Percentiles rank a stretch among this genome's conserved stretches.
phyloP scores from a whole-genome alignment of 257 asterid species.

The Nicotiana attenuata region DNA sequence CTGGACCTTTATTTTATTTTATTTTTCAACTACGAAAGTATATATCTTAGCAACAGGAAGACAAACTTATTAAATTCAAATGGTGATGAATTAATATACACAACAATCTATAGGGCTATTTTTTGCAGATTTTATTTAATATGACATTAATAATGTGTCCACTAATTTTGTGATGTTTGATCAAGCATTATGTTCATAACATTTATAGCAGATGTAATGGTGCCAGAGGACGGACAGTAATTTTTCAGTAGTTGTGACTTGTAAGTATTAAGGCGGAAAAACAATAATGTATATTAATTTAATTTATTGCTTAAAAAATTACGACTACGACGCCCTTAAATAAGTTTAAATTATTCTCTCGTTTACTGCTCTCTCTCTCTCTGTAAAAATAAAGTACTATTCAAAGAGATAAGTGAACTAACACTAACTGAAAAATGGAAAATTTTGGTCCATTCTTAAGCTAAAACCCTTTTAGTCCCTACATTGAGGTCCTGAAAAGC shows the following conservation, averaged over 20 bases:
- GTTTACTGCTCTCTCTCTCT: not conserved
- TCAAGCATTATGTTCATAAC: not conserved
- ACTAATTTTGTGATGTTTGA: not conserved
- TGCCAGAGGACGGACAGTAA: not conserved
- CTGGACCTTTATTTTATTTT: too few relatives aligned
- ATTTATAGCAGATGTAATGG: not conserved
- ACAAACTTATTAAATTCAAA: conserved; percentile 2
- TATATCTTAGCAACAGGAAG: not conserved
- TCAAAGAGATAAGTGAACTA: not conserved
- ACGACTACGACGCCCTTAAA: not conserved
- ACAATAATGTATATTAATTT: not conserved
- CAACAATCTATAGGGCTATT: not conserved
- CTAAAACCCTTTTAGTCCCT: not conserved
- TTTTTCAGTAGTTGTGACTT: not conserved
- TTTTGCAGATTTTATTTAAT: not conserved
- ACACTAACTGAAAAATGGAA: not conserved
- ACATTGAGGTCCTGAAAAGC: too few relatives aligned
- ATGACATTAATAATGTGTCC: not conserved
- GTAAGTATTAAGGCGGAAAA: not conserved
- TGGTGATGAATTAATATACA: not conserved
- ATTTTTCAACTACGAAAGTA: too few relatives aligned
- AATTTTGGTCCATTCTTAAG: not conserved
- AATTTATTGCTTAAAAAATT: not conserved
- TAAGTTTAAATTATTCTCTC: not conserved
- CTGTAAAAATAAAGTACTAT: too few relatives aligned